Conservation (phyloP, 2,329 filamentous ascomycete genomes). For the Penicillium sp. region DNA sequence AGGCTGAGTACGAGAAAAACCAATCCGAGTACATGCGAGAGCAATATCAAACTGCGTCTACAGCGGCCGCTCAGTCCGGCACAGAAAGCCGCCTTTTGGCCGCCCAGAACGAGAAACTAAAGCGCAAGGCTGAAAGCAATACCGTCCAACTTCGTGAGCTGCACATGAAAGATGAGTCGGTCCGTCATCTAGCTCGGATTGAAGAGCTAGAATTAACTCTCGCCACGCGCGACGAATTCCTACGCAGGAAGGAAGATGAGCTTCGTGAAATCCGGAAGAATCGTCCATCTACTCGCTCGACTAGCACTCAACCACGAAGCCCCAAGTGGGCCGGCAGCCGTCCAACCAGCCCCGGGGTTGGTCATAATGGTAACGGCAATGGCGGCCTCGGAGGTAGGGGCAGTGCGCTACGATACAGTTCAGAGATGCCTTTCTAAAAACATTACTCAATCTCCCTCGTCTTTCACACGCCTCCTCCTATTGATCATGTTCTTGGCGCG, state of each 20-base stretch:
- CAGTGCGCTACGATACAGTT: slow-evolving; percentile 43
- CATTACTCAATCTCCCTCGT: background rate
- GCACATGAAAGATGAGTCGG: slow-evolving; percentile 36
- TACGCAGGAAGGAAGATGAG: slow-evolving; percentile 48
- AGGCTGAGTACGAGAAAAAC: slow-evolving; percentile 43
- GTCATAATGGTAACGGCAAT: slow-evolving; percentile 34
- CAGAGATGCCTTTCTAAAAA: slow-evolving; percentile 34
- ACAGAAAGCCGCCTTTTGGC: slow-evolving; percentile 41
- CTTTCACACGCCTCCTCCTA: background rate
- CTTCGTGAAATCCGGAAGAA: slow-evolving; percentile 47
- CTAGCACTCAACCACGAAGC: slow-evolving; percentile 45
- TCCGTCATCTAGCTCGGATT: slow-evolving; percentile 39
- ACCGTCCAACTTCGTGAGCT: slow-evolving; percentile 40
- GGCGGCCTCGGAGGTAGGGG: slow-evolving; percentile 33
- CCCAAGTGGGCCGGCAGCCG: slow-evolving; percentile 43
- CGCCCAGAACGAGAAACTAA: slow-evolving; percentile 39
- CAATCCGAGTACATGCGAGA: slow-evolving; percentile 49
- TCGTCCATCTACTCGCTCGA: slow-evolving; percentile 44
- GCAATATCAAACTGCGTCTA: slow-evolving; percentile 50
- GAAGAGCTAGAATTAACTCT: slow-evolving; percentile 41
- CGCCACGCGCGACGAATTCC: slow-evolving; percentile 39
- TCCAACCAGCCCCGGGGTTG: slow-evolving; percentile 43
- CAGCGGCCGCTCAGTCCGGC: slow-evolving; percentile 43
- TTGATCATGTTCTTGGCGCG: background rate
- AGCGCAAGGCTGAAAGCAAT: slow-evolving; percentile 40